Conservation (phyloP, 306 rosid species). For the Amphicarpaea edgeworthii region DNA sequence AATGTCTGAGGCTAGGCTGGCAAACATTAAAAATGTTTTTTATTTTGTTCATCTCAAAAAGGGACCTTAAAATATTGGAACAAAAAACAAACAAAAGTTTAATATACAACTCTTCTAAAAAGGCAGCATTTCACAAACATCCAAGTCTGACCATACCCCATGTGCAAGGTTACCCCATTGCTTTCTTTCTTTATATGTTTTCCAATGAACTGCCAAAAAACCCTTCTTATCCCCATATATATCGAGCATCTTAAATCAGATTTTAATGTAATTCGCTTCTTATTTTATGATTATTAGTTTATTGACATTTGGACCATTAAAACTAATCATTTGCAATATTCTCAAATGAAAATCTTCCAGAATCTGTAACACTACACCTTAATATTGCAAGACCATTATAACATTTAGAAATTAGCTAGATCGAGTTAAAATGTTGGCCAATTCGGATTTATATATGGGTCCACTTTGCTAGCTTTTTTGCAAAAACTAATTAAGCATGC, state of each 20-base stretch:
- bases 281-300: conserved; percentile 34
- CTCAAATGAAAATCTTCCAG: background rate
- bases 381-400: background rate
- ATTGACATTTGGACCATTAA: background rate
- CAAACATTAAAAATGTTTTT: conserved; percentile 23
- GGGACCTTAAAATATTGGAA: conserved; percentile 37
- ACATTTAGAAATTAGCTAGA: background rate
- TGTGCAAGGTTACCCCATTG: conserved; percentile 75
- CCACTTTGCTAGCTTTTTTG: conserved; percentile 44
- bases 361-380: background rate
- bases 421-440: conserved; percentile 32
- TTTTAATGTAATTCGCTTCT: conserved; percentile 37
- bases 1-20: conserved; percentile 50
- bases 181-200: conserved; percentile 40
- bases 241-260: conserved; percentile 49
- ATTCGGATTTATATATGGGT: conserved; percentile 41
- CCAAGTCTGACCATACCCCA: conserved; percentile 78
- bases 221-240: conserved; percentile 57
- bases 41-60: conserved; percentile 10
- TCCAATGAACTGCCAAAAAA: conserved; percentile 59
- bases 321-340: conserved; percentile 42
- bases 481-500: conserved; percentile 43
- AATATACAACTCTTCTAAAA: conserved; percentile 42
- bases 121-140: conserved; percentile 51
- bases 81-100: conserved; percentile 34